phyloP scores from a whole-genome alignment of 2,329 filamentous ascomycete species.

The Acephala macrosclerotiorum region DNA sequence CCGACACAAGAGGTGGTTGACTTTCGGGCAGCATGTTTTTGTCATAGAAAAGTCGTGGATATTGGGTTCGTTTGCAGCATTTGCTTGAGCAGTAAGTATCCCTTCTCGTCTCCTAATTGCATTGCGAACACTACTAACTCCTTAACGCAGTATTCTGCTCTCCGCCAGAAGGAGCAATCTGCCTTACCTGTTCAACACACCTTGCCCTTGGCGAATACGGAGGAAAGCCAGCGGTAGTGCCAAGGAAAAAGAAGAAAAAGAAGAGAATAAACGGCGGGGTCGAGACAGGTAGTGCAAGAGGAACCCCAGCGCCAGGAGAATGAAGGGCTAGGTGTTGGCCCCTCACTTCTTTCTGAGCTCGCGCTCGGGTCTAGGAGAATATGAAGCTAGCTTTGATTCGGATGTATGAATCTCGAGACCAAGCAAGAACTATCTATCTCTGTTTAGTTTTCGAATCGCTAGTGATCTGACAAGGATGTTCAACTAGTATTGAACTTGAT shows the following conservation, averaged over 20 bases:
- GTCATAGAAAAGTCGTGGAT: slow-evolving; percentile 89
- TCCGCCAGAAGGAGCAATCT: slow-evolving; percentile 68
- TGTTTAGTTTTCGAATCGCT: background rate
- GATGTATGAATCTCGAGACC: too few relatives aligned
- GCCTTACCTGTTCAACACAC: slow-evolving; percentile 83
- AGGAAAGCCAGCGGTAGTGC: slow-evolving; percentile 77
- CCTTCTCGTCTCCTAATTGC: background rate
- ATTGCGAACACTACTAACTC: slow-evolving; percentile 25
- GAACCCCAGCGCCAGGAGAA: slow-evolving; percentile 60
- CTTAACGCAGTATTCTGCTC: slow-evolving; percentile 71
- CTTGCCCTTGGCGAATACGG: slow-evolving; percentile 81
- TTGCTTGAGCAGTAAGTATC: slow-evolving; percentile 77
- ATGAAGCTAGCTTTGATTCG: background rate
- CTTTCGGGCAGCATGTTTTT: slow-evolving; percentile 98
- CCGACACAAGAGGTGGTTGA: slow-evolving; percentile 89
- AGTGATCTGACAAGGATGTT: background rate
- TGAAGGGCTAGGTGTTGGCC: slow-evolving; percentile 12
- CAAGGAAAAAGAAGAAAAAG: slow-evolving; percentile 78
- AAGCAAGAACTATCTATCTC: too few relatives aligned
- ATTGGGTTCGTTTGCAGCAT: slow-evolving; percentile 96
- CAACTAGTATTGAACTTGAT: too few relatives aligned
- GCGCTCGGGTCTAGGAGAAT: background rate
- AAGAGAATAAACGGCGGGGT: slow-evolving; percentile 65
- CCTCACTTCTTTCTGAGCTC: background rate
- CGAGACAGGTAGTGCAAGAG: slow-evolving; percentile 65